A percentile compares a stretch with the other conserved stretches of the same genome.
Conservation (phyloP, 2,329 filamentous ascomycete species). For the Colletotrichum tabaci region DNA sequence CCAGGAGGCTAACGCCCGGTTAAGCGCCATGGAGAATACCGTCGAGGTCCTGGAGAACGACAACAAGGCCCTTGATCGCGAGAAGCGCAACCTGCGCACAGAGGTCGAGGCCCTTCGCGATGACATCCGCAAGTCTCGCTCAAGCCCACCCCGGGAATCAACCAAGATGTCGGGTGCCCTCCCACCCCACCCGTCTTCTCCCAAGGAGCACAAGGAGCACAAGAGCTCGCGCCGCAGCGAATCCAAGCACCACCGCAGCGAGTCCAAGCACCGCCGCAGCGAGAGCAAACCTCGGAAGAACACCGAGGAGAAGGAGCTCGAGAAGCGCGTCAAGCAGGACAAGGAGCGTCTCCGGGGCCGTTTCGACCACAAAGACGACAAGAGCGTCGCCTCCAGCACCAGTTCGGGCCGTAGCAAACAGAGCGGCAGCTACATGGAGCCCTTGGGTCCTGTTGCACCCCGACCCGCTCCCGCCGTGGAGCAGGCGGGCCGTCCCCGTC, state of each 20-base stretch:
- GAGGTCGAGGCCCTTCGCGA: conserved; percentile 45
- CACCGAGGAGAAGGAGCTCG: conserved; percentile 41
- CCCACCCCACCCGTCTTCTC: conserved; percentile 45
- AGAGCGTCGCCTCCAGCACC: conserved; percentile 45
- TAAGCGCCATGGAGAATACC: conserved; percentile 38
- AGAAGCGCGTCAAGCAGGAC: conserved; percentile 48
- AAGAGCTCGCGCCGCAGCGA: conserved; percentile 49
- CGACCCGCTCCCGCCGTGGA: conserved; percentile 23
- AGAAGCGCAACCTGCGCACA: conserved; percentile 50
- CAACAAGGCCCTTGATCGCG: conserved; percentile 48
- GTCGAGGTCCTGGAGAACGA: conserved; percentile 52
- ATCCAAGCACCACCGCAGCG: conserved; percentile 16
- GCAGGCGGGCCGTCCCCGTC: conserved; percentile 6
- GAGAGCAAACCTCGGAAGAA: conserved; percentile 49
- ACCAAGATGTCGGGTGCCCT: conserved; percentile 48
- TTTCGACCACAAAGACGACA: conserved; percentile 52
- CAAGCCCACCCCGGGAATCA: conserved; percentile 34
- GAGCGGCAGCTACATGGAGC: conserved; percentile 49
- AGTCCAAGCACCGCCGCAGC: conserved; percentile 48
- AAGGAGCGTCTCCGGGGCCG: conserved; percentile 56
- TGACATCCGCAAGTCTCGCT: conserved; percentile 32
- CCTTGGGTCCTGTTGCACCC: conserved; percentile 28
- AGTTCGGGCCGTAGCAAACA: conserved; percentile 44
- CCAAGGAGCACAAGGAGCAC: conserved; percentile 26
- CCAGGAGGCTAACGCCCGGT: conserved; percentile 47